Conservation (phyloP, 352 stramenopile genomes). For the Phytophthora sp. region DNA sequence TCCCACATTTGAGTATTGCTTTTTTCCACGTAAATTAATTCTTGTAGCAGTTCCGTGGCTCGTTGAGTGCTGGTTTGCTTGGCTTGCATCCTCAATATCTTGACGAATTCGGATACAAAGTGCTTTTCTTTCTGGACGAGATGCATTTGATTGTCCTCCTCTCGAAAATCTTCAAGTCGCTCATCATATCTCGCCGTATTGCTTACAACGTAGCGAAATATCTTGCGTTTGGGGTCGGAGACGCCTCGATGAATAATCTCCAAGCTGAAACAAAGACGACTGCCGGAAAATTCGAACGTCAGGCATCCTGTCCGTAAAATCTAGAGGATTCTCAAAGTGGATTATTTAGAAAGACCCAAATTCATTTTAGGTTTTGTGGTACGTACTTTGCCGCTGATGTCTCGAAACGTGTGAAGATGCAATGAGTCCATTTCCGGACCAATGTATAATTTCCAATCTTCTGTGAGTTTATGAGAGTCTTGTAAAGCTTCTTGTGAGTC, state of each 20-base stretch:
- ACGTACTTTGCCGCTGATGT: slow-evolving; percentile 50
- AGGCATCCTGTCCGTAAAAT: slow-evolving; percentile 34
- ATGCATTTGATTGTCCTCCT: slow-evolving; percentile 56
- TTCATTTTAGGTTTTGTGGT: background rate
- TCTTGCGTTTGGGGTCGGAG: slow-evolving; percentile 10
- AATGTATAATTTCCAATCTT: slow-evolving; percentile 52
- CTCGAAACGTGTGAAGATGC: slow-evolving; percentile 49
- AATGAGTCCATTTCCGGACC: slow-evolving; percentile 67
- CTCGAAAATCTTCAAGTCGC: slow-evolving; percentile 63
- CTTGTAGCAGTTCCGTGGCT: slow-evolving; percentile 59
- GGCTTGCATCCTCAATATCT: slow-evolving; percentile 71
- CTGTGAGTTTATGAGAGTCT: slow-evolving; percentile 8
- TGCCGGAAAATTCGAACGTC: slow-evolving; percentile 66
- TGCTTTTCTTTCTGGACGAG: slow-evolving; percentile 67
- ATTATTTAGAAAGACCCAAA: background rate
- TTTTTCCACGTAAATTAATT: slow-evolving; percentile 68
- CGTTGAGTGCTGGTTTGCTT: slow-evolving; percentile 67
- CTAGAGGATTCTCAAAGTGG: slow-evolving; percentile 13
- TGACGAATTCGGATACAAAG: slow-evolving; percentile 75
- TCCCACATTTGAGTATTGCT: slow-evolving; percentile 68
- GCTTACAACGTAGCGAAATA: slow-evolving; percentile 21
- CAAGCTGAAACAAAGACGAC: slow-evolving; percentile 69
- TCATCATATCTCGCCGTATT: slow-evolving; percentile 48
- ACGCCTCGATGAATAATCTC: slow-evolving; percentile 38
- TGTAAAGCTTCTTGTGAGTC: background rate